A percentile compares a stretch with the other conserved stretches of the same genome.
These are phyloP conservation scores for Amesomyces nigricolor DNA, from an alignment of 2,329 filamentous ascomycete species.

Conservation along the genomic window DNA sequence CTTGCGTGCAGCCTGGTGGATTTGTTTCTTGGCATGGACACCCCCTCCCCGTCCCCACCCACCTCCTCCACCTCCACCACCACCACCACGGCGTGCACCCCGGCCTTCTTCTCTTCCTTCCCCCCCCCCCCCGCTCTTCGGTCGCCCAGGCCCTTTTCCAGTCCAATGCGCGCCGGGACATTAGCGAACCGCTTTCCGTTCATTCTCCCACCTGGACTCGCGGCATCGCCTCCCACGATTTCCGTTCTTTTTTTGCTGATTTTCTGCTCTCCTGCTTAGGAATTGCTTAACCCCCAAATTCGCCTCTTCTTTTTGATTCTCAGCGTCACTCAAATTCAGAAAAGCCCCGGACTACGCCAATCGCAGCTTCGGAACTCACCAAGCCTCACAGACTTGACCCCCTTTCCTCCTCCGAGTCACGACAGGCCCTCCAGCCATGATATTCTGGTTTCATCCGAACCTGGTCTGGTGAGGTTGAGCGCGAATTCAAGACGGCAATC, in stretches of 20 bases:
- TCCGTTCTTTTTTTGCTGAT: conserved; percentile 25
- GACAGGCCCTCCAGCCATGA: conserved; percentile 29
- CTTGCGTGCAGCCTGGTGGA: conserved; percentile 20
- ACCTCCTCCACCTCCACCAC: conserved; percentile 3
- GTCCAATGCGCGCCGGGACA: conserved; percentile 22
- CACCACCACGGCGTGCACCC: conserved; percentile 11
- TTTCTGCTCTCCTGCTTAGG: conserved; percentile 10
- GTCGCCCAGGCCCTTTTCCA: conserved; percentile 23
- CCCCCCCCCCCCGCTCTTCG: conserved; percentile 15
- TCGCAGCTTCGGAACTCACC: conserved; percentile 10
- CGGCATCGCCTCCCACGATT: conserved; percentile 26
- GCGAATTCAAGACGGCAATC: conserved; percentile 16
- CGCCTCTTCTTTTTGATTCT: neutral
- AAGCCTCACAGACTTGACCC: conserved; percentile 5
- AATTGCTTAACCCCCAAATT: neutral
- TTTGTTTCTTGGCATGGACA: conserved; percentile 19
- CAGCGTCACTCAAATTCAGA: neutral
- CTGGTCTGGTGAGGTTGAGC: conserved; percentile 30
- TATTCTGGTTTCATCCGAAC: conserved; percentile 29
- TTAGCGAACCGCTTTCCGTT: conserved; percentile 25
- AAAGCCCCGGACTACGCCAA: neutral
- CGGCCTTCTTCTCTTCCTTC: conserved; percentile 6
- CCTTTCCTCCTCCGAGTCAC: conserved; percentile 14
- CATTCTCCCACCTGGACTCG: conserved; percentile 34
- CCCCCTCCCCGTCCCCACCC: conserved; percentile 17